phyloP scores from a whole-genome alignment of 345 rosid genomes.

The Barbarea vulgaris region DNA sequence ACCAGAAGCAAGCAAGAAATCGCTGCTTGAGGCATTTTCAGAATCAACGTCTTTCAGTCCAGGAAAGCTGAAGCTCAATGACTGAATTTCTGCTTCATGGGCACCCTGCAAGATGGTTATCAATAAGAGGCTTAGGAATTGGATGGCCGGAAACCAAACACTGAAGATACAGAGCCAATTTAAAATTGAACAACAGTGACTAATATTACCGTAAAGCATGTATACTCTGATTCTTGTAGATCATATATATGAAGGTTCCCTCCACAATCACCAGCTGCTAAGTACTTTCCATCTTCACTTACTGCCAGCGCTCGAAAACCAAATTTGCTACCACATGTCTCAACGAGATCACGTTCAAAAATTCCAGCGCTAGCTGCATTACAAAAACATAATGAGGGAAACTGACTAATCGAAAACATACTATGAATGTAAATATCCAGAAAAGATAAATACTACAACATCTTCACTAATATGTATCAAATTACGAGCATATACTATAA shows the following conservation, averaged over 20 bases:
- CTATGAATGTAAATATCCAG: slow-evolving; percentile 12
- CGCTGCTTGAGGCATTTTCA: slow-evolving; percentile 40
- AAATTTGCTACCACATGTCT: slow-evolving; percentile 50
- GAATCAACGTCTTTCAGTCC: slow-evolving; percentile 39
- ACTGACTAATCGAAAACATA: slow-evolving; percentile 17
- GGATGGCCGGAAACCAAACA: slow-evolving; percentile 13
- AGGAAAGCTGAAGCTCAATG: slow-evolving; percentile 72
- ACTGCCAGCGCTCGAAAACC: slow-evolving; percentile 76
- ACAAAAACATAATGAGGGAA: not conserved
- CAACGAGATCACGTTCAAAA: slow-evolving; percentile 65
- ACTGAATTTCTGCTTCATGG: slow-evolving; percentile 76
- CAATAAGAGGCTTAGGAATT: slow-evolving; percentile 23
- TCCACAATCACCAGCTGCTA: slow-evolving; percentile 80
- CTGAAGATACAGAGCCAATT: slow-evolving; percentile 15
- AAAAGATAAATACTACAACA: not conserved
- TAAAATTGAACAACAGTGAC: not conserved
- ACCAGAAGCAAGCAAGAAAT: slow-evolving; percentile 72
- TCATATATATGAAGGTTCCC: slow-evolving; percentile 87
- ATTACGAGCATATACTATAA: not conserved
- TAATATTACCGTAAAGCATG: slow-evolving; percentile 57
- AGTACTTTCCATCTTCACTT: slow-evolving; percentile 75
- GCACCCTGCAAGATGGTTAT: slow-evolving; percentile 52
- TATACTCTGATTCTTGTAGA: slow-evolving; percentile 63
- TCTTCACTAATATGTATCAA: not conserved
- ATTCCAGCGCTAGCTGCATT: slow-evolving; percentile 67